phyloP scores from a whole-genome alignment of 2,329 filamentous ascomycete species.

The Penicillium sp. region DNA sequence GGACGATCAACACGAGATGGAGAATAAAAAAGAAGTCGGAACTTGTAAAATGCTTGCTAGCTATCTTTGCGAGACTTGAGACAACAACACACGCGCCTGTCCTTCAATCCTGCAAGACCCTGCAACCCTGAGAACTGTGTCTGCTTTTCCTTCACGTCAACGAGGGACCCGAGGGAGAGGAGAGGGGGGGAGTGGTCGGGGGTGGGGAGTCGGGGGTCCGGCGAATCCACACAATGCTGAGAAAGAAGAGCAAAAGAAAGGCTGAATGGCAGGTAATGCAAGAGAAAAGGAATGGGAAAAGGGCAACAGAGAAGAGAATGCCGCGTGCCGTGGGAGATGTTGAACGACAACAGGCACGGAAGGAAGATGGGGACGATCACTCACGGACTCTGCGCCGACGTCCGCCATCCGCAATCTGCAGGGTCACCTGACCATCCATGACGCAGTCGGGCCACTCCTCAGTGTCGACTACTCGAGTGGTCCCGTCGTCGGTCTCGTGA shows the following conservation, averaged over 20 bases:
- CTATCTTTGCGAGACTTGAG: conserved; percentile 48
- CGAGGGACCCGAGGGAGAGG: conserved; percentile 13
- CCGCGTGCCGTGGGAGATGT: conserved; percentile 7
- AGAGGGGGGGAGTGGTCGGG: neutral
- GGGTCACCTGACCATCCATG: conserved; percentile 19
- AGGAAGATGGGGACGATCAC: too few relatives aligned
- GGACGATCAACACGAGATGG: conserved; percentile 39
- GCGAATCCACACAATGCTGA: conserved; percentile 2
- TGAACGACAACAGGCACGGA: conserved; percentile 1
- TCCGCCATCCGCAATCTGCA: conserved; percentile 9
- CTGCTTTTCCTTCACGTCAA: conserved; percentile 31
- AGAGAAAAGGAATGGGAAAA: conserved; percentile 16
- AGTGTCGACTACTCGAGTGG: too few relatives aligned
- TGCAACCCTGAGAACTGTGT: conserved; percentile 28
- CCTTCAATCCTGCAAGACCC: conserved; percentile 36
- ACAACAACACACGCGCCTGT: conserved; percentile 43
- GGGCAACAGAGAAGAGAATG: conserved; percentile 6
- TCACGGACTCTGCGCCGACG: conserved; percentile 14
- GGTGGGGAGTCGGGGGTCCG: neutral
- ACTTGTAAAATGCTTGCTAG: conserved; percentile 52
- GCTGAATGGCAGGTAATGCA: conserved; percentile 13
- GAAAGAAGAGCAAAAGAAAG: neutral
- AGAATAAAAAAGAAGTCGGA: conserved; percentile 43
- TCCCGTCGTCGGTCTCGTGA: neutral
- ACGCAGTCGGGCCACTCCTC: conserved; percentile 4